A percentile compares a stretch with the other conserved stretches of the same genome.
phyloP scores from a whole-genome alignment of 257 asterid species.

The Solanum medicagineum region DNA sequence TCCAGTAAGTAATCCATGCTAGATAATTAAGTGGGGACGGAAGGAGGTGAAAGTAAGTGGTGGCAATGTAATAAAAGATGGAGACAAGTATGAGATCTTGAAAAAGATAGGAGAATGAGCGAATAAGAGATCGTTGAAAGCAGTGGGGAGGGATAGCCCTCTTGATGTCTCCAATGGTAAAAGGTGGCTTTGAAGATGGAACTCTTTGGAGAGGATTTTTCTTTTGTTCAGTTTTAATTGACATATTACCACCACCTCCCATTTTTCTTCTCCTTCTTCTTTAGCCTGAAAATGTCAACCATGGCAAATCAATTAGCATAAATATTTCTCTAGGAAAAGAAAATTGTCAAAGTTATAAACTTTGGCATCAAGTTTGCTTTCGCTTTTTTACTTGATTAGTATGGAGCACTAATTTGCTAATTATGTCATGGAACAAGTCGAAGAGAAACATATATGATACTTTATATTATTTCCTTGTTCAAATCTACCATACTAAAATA shows the following conservation, averaged over 20 bases:
- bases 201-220: neutral
- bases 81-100: neutral
- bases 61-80: neutral
- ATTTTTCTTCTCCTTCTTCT: too few species aligned
- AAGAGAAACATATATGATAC: too few species aligned
- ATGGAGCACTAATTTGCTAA: too few species aligned
- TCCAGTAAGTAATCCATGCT: slow-evolving; percentile 2
- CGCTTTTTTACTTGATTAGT: too few species aligned
- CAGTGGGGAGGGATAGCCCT: neutral
- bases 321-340: too few species aligned
- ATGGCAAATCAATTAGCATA: too few species aligned
- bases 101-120: neutral
- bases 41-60: neutral
- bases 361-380: too few species aligned
- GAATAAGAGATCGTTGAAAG: neutral
- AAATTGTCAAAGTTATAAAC: too few species aligned
- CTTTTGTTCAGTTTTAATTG: neutral
- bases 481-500: too few species aligned
- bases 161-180: neutral
- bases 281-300: too few species aligned
- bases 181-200: neutral
- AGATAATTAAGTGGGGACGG: neutral
- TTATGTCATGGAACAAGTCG: too few species aligned
- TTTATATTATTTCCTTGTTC: too few species aligned
- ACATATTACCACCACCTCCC: neutral